Percentiles rank a stretch among this genome's conserved stretches.
These are phyloP conservation scores for Macrophomina pseudophaseolina DNA, from an alignment of 2,329 filamentous ascomycete genomes.

Conservation along the genomic window DNA sequence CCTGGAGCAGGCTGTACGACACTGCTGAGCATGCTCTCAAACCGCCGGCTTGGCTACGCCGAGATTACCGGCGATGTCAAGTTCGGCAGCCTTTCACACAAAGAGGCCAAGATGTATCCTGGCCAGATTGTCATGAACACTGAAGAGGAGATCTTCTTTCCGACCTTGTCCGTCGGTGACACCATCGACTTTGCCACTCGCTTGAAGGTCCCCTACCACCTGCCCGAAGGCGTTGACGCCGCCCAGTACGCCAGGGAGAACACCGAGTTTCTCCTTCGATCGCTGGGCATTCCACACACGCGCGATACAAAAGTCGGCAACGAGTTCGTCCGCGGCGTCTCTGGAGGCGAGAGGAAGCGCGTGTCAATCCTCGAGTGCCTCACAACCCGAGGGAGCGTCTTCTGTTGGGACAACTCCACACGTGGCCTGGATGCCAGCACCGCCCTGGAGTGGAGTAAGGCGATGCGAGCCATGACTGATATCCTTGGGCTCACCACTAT, in stretches of 20 bases:
- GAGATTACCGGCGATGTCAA: background rate
- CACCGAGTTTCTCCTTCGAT: constrained; percentile 56
- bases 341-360: constrained; percentile 66
- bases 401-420: constrained; percentile 66
- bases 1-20: background rate
- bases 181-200: constrained; percentile 62
- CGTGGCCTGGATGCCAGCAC: constrained; percentile 79
- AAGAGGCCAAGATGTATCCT: constrained; percentile 39
- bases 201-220: constrained; percentile 54
- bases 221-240: constrained; percentile 37
- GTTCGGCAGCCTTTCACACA: background rate
- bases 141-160: constrained; percentile 60
- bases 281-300: constrained; percentile 62
- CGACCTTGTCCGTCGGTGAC: constrained; percentile 61
- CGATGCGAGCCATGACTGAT: constrained; percentile 79
- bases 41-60: background rate
- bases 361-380: constrained; percentile 70
- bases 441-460: constrained; percentile 77
- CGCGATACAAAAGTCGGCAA: constrained; percentile 61
- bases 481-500: constrained; percentile 73
- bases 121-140: constrained; percentile 53
- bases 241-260: constrained; percentile 26
- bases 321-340: constrained; percentile 66
- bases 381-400: constrained; percentile 62
- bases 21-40: background rate